Evolutionary conservation across 805 yeast species (phyloP).

Genomic region (Kluyveromyces dobzhanskii): DNA sequence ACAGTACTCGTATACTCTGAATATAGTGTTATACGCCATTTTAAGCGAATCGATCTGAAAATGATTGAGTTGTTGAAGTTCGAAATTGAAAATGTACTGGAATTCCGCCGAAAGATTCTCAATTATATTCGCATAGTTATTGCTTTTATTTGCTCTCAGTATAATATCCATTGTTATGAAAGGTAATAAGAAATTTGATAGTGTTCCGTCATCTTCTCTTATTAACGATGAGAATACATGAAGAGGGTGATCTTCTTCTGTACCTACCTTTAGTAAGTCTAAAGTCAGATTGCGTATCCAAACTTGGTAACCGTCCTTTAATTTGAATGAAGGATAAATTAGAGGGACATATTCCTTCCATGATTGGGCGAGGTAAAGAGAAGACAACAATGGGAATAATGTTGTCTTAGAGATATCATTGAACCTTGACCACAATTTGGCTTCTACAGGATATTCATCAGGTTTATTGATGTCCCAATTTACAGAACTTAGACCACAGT

Average conservation of each 20-base stretch:
- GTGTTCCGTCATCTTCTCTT: slow-evolving; percentile 58
- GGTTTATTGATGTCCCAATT: slow-evolving; percentile 25
- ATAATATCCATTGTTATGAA: slow-evolving; percentile 63
- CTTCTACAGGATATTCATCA: slow-evolving; percentile 23
- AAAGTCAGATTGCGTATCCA: slow-evolving; percentile 72
- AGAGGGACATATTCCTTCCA: slow-evolving; percentile 38
- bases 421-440: slow-evolving; percentile 50
- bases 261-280: slow-evolving; percentile 44
- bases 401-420: slow-evolving; percentile 63
- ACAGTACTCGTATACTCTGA: slow-evolving; percentile 74
- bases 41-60: slow-evolving; percentile 53
- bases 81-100: slow-evolving; percentile 43
- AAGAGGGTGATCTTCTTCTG: slow-evolving; percentile 38
- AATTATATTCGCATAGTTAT: slow-evolving; percentile 31
- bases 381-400: slow-evolving; percentile 62
- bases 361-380: slow-evolving; percentile 59
- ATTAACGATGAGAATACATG: slow-evolving; percentile 56
- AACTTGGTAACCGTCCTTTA: slow-evolving; percentile 44
- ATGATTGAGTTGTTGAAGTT: slow-evolving; percentile 37
- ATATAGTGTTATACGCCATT: slow-evolving; percentile 62
- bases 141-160: slow-evolving; percentile 39
- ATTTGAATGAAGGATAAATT: slow-evolving; percentile 56
- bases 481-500: slow-evolving; percentile 41
- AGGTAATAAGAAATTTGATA: slow-evolving; percentile 68
- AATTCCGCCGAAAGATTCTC: slow-evolving; percentile 52